Conservation (phyloP, 2,329 filamentous ascomycete species). For the Curvularia verruculosa region DNA sequence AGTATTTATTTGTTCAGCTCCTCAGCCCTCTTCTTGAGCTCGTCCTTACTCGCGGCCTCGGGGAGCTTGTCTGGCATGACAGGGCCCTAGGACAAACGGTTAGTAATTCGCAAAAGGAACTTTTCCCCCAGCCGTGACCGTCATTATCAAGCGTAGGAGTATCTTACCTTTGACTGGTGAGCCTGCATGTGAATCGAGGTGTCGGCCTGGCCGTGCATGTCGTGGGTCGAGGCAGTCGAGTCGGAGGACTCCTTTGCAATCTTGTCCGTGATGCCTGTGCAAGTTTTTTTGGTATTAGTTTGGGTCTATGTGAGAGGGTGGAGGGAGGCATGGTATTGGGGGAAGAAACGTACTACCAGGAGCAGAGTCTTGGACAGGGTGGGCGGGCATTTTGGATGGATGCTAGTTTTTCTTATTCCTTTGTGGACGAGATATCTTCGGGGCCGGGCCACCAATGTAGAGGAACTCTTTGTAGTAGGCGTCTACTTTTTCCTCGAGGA, state of each 20-base stretch:
- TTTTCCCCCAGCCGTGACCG: no score
- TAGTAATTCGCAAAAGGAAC: constrained; percentile 5
- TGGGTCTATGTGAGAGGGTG: no score
- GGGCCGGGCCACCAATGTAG: constrained; percentile 10
- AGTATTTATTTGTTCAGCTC: constrained; percentile 56
- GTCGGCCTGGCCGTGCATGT: constrained; percentile 41
- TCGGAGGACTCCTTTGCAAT: constrained; percentile 54
- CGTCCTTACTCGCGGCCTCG: constrained; percentile 56
- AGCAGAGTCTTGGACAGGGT: constrained; percentile 51
- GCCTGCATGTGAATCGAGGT: constrained; percentile 44
- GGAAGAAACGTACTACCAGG: constrained; percentile 44
- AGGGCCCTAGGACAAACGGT: constrained; percentile 46
- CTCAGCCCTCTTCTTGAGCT: constrained; percentile 57
- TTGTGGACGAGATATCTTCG: constrained; percentile 4
- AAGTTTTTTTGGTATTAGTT: constrained; percentile 4
- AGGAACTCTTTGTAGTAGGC: constrained; percentile 14
- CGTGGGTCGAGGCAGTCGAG: constrained; percentile 49
- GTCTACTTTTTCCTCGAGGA: constrained; percentile 10
- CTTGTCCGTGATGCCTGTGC: constrained; percentile 52
- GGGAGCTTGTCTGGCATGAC: constrained; percentile 54
- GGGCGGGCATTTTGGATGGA: constrained; percentile 49
- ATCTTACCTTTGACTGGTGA: constrained; percentile 51
- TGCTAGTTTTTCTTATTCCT: constrained; percentile 10
- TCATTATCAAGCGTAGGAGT: constrained; percentile 1
- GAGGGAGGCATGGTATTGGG: no score